Base-by-base conservation (phyloP, 2,329 filamentous ascomycete species). In the Fusarium hainanense region DNA sequence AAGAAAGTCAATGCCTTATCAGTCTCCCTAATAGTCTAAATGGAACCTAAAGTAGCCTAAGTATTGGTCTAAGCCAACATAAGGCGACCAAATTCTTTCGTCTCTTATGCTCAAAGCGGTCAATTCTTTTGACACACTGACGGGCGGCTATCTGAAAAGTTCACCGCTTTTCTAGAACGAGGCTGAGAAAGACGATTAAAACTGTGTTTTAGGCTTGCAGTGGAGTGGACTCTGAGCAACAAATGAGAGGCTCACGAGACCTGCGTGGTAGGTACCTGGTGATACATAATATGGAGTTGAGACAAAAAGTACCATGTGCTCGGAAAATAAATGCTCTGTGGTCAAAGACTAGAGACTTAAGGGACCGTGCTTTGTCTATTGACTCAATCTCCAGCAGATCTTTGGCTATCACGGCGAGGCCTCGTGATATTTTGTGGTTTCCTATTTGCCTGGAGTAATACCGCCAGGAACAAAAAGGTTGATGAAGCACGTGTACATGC, bases 141-240 rank as follows among this genome's bases (percentile, higher is more conserved):
- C 18, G 34, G 49, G 57, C 58, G 54, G 59, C 59, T 46, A 64
- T 58, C 51, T 37, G 25, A n/a, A 54, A 34, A 27, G 23, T 70
- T 70, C 68, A 70, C 68, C 68, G 68, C 68, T 70, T 57, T 71
- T 70, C 68, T 58, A 66, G 68, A 71, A 71, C 25, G 59, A 54
- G 68, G 64, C 51, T 55, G 55, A 32, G 25, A 34, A 50, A 41
- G 51, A 57, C 46, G 51, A 20, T 42, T 30, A n/a, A 64, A 48
- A 32, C 49, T 52, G 37, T 64, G 43, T 55, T 54, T 20, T 37
- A 47, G 59, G 54, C 68, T 57, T 62, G 55, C 64, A 58, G 42
- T 18, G 58, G 46, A 57, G 51, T 65, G 64, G 59, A 28, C 58
- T 66, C 27, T 18, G 32, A 54, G 51, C 46, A 42, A 40, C 64